Base-by-base conservation (phyloP, 768 basidiomycete species). In the Mycena alexandri region DNA sequence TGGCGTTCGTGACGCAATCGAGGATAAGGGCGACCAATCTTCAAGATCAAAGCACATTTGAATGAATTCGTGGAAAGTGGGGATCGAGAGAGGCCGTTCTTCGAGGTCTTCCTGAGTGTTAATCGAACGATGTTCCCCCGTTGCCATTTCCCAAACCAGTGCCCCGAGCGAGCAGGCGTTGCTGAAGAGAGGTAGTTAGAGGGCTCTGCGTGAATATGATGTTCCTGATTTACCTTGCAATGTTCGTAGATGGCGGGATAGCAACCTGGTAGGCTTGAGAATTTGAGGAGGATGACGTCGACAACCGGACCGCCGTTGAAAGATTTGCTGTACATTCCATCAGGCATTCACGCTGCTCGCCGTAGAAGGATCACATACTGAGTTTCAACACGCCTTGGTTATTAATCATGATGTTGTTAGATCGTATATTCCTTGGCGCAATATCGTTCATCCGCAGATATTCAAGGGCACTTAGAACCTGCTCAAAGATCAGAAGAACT, bases 331-430 rank as follows among this genome's bases (percentile, higher is more conserved):
- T n/a, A n/a, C n/a, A n/a, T n/a, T n/a, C n/a, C n/a, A n/a, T n/a
- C n/a, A n/a, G n/a, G n/a, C n/a, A n/a, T n/a, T n/a, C n/a, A n/a
- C n/a, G n/a, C n/a, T 5, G 22, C 2, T n/a, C 19, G 17, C 9
- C 12, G 12, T 12, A n/a, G 44, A 14, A 16, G 13, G 29, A 29
- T 13, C 34, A 79, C 84, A 34, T 66, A 87, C 86, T 82, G 17
- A 89, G 73, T 72, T 88, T 88, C 60, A 89, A 76, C 13, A 86
- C 73, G 1, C 87, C 87, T 0, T 76, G 71, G 29, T 71, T 72
- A 38, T 83, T 86, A 63, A 89, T 75, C 54, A 89, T 75, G 25
- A 89, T 57, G 69, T 89, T 88, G 60, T 87, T 85, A 19, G 87
- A 84, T 34, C 87, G 80, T 21, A 89, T 74, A 70, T 88, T 86